Conservation (phyloP, 176 grass and related monocot species). For the bread wheat (Triticum aestivum) region DNA sequence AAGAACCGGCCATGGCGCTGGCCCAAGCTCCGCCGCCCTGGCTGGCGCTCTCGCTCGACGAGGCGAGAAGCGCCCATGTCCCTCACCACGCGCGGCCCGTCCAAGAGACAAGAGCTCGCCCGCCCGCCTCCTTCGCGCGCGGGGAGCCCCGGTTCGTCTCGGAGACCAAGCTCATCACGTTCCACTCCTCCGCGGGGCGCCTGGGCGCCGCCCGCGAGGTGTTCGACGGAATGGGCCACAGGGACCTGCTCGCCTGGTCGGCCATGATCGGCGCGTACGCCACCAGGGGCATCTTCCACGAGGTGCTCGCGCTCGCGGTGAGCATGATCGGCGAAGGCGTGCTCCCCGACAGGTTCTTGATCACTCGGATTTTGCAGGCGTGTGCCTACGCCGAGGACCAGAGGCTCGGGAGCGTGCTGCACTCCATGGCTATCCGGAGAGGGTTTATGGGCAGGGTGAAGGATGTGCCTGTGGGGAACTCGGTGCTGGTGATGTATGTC, state of each 20-base stretch:
- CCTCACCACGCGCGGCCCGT: neutral
- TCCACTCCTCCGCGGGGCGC: conserved; percentile 46
- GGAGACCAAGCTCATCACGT: conserved; percentile 56
- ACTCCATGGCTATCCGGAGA: conserved; percentile 47
- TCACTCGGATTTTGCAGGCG: conserved; percentile 59
- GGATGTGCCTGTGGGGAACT: conserved; percentile 46
- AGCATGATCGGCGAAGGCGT: conserved; percentile 41
- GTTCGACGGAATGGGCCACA: conserved; percentile 55
- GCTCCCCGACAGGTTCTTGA: conserved; percentile 56
- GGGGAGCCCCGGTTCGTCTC: conserved; percentile 34
- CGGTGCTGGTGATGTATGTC: conserved; percentile 61
- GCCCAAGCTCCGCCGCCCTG: conserved; percentile 34
- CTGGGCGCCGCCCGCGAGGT: conserved; percentile 44
- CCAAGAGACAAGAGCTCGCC: neutral
- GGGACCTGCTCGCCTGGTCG: conserved; percentile 66
- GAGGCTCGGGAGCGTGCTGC: conserved; percentile 32
- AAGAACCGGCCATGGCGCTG: conserved; percentile 41
- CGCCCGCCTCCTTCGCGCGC: neutral
- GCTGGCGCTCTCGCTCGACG: conserved; percentile 18
- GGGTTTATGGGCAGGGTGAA: conserved; percentile 39
- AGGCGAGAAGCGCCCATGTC: conserved; percentile 16
- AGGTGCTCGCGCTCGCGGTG: conserved; percentile 35
- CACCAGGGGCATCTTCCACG: conserved; percentile 47
- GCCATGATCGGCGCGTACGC: conserved; percentile 56
- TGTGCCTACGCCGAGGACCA: conserved; percentile 40